Base-by-base conservation (phyloP, 352 stramenopile genomes). In the Pythium sukuiense region DNA sequence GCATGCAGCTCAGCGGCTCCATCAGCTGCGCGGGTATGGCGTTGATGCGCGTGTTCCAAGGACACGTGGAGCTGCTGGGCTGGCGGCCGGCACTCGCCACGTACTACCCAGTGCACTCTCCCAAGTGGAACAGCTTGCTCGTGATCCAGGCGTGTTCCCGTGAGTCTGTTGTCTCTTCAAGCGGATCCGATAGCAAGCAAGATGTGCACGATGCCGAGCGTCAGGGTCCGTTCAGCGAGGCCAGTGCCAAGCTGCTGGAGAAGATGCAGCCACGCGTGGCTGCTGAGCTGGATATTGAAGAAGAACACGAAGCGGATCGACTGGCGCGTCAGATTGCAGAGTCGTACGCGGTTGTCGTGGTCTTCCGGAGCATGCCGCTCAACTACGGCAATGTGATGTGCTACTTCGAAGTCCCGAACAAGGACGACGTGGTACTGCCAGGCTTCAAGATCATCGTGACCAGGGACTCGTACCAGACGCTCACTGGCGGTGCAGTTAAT, bases 361-460 rank as follows among this genome's bases (percentile, higher is more conserved):
- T 96, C 37, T 77, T 93, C n/a, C 79, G 83, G 13, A 72, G 73
- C 12, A 80, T 93, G 52, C 80, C 81, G 1, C 64, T 89, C 13
- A 89, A 69, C 8, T 90, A 76, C 32, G 85, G 85, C 48, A 96
- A 93, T 56, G 53, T 94, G 32, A 80, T 71, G 65, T 85, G 83
- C 73, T 96, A 86, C 67, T 96, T 82, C 59, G 87, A 95, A 57
- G 61, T 76, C 39, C 74, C 62, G 9, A 43, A 32, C 55, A 66
- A 71, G 26, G 60, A 67, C 50, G 55, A 67, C 26, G 72, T 79
- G 1, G 75, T 92, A 29, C 72, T 96, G 33, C 87, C 87, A 3
- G 87, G 87, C 18, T 96, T 96, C 71, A 93, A 93, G 68, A 79
- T 96, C 32, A 75, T 94, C 27, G 68, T 90, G 24, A 70, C 80